Percentiles rank a stretch among this genome's conserved stretches.
These are phyloP conservation scores for Ramaria rubella DNA, from an alignment of 768 basidiomycete genomes.

Conservation along the genomic window DNA sequence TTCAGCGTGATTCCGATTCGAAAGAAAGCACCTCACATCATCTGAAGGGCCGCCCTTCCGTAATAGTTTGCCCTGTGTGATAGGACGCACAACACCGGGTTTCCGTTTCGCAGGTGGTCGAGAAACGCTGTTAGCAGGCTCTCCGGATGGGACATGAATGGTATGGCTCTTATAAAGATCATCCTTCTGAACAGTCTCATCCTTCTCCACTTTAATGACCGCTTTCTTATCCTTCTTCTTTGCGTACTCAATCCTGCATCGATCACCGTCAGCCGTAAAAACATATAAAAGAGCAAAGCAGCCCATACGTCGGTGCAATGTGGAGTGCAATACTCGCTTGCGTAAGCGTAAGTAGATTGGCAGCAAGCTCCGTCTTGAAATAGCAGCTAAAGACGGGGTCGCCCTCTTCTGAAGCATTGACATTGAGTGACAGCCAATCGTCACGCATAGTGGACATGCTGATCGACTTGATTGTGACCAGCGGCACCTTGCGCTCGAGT, in stretches of 20 bases:
- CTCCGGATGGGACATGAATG: slow-evolving; percentile 83
- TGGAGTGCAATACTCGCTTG: slow-evolving; percentile 66
- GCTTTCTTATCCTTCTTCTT: slow-evolving; percentile 98
- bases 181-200: slow-evolving; percentile 71
- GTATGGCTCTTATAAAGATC: slow-evolving; percentile 92
- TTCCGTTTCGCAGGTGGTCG: slow-evolving; percentile 83
- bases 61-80: slow-evolving; percentile 78
- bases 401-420: slow-evolving; percentile 78
- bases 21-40: too few species aligned
- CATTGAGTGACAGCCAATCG: slow-evolving; percentile 89
- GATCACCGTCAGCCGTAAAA: slow-evolving; percentile 4
- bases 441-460: slow-evolving; percentile 85
- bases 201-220: slow-evolving; percentile 80
- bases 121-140: slow-evolving; percentile 74
- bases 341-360: slow-evolving; percentile 75
- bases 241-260: slow-evolving; percentile 67
- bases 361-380: slow-evolving; percentile 93
- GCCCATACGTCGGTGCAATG: slow-evolving; percentile 69
- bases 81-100: slow-evolving; percentile 76
- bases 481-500: slow-evolving; percentile 82
- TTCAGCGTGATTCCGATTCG: slow-evolving; percentile 6
- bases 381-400: slow-evolving; percentile 87
- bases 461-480: slow-evolving; percentile 82
- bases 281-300: slow-evolving; percentile 1
- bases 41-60: slow-evolving; percentile 66